These are phyloP conservation scores for Dalbergia cultrata DNA, from an alignment of 306 rosid genomes.

Conservation along the genomic window DNA sequence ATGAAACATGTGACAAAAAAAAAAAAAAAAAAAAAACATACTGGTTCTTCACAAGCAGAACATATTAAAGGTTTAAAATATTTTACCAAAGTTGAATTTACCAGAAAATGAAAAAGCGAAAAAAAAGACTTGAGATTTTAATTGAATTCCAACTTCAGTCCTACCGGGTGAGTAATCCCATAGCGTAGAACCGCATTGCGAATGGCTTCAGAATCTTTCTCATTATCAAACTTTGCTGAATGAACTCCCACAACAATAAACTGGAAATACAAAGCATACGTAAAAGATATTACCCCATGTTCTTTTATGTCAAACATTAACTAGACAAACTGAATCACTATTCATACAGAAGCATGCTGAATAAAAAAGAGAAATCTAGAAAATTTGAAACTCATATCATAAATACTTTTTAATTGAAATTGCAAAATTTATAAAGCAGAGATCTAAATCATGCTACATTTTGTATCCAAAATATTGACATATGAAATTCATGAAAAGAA, in stretches of 20 bases:
- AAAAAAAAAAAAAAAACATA: neutral
- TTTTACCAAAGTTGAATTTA: conserved; percentile 3
- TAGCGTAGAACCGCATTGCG: conserved; percentile 97
- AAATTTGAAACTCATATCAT: conserved; percentile 30
- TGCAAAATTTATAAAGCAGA: conserved; percentile 35
- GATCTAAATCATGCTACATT: conserved; percentile 30
- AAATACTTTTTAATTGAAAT: conserved; percentile 18
- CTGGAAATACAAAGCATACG: conserved; percentile 58
- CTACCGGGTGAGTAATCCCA: conserved; percentile 91
- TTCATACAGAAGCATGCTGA: conserved; percentile 31
- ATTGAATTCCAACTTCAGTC: conserved; percentile 45
- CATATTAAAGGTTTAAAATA: conserved; percentile 30
- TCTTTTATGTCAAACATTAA: conserved; percentile 13
- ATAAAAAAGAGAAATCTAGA: conserved; percentile 30
- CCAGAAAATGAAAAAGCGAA: neutral
- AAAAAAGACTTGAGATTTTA: conserved; percentile 1
- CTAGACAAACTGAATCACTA: conserved; percentile 29
- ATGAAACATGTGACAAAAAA: neutral
- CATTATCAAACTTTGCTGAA: conserved; percentile 97
- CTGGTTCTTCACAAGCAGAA: conserved; percentile 2
- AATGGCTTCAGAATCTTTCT: conserved; percentile 96
- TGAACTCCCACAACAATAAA: conserved; percentile 95
- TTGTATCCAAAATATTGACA: conserved; percentile 36
- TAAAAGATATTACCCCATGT: neutral
- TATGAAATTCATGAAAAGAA: conserved; percentile 41